Conservation (phyloP, 148 eudicot species). For the Suaeda aralocaspica region DNA sequence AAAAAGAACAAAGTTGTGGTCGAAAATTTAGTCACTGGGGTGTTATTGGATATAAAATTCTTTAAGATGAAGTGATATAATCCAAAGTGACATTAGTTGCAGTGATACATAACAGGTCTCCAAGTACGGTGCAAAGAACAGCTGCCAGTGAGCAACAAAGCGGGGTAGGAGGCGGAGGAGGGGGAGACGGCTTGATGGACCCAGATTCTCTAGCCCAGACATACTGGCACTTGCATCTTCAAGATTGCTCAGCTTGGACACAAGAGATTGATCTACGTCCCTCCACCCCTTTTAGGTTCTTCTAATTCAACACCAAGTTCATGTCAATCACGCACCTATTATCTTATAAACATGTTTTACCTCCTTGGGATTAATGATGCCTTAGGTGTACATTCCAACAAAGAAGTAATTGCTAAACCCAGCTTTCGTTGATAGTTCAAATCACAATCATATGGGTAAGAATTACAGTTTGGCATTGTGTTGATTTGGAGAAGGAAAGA, state of each 20-base stretch:
- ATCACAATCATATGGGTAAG: not conserved
- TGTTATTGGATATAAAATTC: not conserved
- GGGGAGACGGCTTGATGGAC: slow-evolving; percentile 43
- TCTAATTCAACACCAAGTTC: slow-evolving; percentile 18
- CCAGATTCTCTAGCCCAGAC: slow-evolving; percentile 73
- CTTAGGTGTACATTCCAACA: not conserved
- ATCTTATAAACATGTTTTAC: not conserved
- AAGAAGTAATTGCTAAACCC: not conserved
- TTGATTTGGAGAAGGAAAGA: not conserved
- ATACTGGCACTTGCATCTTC: slow-evolving; percentile 74
- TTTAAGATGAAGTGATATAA: not conserved
- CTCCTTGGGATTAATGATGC: not conserved
- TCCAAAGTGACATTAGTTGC: too few species aligned
- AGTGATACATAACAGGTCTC: too few species aligned
- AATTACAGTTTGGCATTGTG: slow-evolving; percentile 20
- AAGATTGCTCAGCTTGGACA: slow-evolving; percentile 76
- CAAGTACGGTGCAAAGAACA: slow-evolving; percentile 22
- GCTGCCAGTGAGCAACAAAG: slow-evolving; percentile 31
- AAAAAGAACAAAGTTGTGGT: not conserved
- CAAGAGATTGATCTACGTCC: slow-evolving; percentile 85
- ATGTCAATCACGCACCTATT: not conserved
- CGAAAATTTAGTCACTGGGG: not conserved
- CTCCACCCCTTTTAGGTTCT: slow-evolving; percentile 34
- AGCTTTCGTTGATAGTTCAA: not conserved
- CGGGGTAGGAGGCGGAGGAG: slow-evolving; percentile 29